Evolutionary conservation across 2,329 filamentous ascomycete genomes (phyloP), one percentile per base, ranked within the genome.

Genomic region (Fusarium caatingaense): DNA sequence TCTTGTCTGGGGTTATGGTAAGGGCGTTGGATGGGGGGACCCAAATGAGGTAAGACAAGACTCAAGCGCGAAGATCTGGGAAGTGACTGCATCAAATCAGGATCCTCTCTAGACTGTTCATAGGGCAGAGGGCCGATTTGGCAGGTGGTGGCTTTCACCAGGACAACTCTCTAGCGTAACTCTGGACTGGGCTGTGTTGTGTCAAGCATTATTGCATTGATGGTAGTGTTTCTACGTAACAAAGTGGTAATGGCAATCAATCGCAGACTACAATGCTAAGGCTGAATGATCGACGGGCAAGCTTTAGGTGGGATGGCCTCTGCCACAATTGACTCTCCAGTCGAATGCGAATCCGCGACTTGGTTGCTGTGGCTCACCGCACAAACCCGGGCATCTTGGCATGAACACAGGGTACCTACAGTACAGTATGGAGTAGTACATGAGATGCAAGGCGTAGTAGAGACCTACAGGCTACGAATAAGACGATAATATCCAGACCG

Each of bases 31-130:
- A 68, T 60, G 45, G 64, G 45, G 64, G 64, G 23, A 40, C 49
- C 64, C 50, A 37, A 71, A 71, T 71, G 68, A 71, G 68, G 68
- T 71, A 71, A 71, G 68, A 71, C 68, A 71, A 71, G 68, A 68
- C 68, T 44, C 48, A 18, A 49, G 42, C n/a, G 49, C 66, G 64
- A 71, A 59, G 68, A 71, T 71, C 64, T 51, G 49, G 67, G 53
- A 46, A 65, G 34, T 47, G 56, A 49, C 18, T 42, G 68, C 51
- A 59, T 68, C 48, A 62, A 53, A 69, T 54, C 46, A 65, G 56
- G 68, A 32, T 69, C 50, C 13, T 21, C 18, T 30, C 54, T 40
- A 51, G 63, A 47, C n/a, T n/a, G 23, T 47, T 60, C 49, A 49
- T 64, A 68, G 63, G 67, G 63, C 63, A 71, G 63, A 60, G 40